These are phyloP conservation scores for Pleurozium schreberi DNA, from an alignment of 225 moss, liverwort and hornwort genomes.

Conservation along the genomic window DNA sequence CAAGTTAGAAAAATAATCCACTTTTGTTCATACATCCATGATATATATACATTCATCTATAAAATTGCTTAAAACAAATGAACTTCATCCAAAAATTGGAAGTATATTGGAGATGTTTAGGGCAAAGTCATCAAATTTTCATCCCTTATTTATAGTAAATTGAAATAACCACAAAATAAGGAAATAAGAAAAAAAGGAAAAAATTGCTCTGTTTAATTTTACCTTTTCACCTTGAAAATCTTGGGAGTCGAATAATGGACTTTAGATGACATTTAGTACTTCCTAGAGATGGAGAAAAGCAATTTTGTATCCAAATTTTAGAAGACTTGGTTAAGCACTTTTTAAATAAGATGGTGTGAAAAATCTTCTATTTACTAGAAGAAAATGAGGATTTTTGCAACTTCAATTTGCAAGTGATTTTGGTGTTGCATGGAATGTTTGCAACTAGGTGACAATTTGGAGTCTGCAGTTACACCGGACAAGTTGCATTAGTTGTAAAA, in stretches of 20 bases:
- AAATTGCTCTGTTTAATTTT: neutral
- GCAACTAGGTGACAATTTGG: too few relatives aligned
- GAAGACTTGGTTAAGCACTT: too few relatives aligned
- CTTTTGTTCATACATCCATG: neutral
- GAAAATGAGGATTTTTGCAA: too few relatives aligned
- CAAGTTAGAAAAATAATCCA: neutral
- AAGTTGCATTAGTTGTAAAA: too few relatives aligned
- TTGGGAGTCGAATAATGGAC: fast-evolving
- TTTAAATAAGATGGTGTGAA: too few relatives aligned
- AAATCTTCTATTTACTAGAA: too few relatives aligned
- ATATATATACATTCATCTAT: neutral
- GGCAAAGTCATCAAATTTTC: neutral
- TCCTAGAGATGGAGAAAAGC: too few relatives aligned
- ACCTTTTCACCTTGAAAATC: neutral
- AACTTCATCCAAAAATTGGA: neutral
- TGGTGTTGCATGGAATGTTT: too few relatives aligned
- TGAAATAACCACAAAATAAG: neutral
- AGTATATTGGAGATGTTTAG: neutral
- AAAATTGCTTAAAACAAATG: neutral
- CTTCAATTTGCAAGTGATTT: too few relatives aligned
- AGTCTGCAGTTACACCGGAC: too few relatives aligned
- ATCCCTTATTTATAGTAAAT: too few relatives aligned
- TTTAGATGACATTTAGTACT: neutral
- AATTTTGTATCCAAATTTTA: too few relatives aligned
- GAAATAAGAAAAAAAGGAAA: neutral